Percentiles rank a stretch among this genome's conserved stretches.
Conservation (phyloP, 2,329 filamentous ascomycete species). For the Hypoxylon sp. region DNA sequence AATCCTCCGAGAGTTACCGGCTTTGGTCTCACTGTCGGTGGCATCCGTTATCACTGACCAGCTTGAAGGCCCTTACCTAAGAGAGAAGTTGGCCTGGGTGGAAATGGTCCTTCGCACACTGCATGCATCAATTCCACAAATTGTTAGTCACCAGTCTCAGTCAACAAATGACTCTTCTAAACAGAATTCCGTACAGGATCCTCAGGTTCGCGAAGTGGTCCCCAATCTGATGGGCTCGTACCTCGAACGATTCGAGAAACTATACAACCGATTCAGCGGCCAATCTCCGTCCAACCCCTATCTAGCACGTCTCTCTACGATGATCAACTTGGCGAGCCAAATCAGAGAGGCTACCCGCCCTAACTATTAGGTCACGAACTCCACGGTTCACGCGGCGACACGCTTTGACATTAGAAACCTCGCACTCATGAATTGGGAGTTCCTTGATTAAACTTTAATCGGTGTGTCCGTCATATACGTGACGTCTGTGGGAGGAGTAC, state of each 20-base stretch:
- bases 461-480: constrained; percentile 17
- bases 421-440: background rate
- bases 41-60: constrained; percentile 73
- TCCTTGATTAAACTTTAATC: constrained; percentile 3
- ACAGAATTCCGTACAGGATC: constrained; percentile 60
- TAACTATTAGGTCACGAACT: constrained; percentile 38
- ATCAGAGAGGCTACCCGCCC: constrained; percentile 46
- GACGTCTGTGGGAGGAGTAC: background rate
- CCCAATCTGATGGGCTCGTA: constrained; percentile 70
- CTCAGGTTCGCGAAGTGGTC: constrained; percentile 67
- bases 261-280: constrained; percentile 65
- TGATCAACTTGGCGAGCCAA: constrained; percentile 55
- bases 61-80: constrained; percentile 65
- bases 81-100: constrained; percentile 71
- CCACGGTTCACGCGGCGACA: background rate
- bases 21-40: constrained; percentile 73
- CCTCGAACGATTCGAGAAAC: constrained; percentile 64
- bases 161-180: constrained; percentile 35
- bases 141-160: constrained; percentile 60
- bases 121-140: constrained; percentile 60
- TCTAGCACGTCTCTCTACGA: constrained; percentile 62
- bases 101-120: constrained; percentile 71
- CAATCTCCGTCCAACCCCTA: constrained; percentile 62
- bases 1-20: constrained; percentile 69
- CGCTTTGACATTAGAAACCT: background rate